Base-by-base conservation (phyloP, 768 basidiomycete genomes). In the Boletus reticulatus region DNA sequence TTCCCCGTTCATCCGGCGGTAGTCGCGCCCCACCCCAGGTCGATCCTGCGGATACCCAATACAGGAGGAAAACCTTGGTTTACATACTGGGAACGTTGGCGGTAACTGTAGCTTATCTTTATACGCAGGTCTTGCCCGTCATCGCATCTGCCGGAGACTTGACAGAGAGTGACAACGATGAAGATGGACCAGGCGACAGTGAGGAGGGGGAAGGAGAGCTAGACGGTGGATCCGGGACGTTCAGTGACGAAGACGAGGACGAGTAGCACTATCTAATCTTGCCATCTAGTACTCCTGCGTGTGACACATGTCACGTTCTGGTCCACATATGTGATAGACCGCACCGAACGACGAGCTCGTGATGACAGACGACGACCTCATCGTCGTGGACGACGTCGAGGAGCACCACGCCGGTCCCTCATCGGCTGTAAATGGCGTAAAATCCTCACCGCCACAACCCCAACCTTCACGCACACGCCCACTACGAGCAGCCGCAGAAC, bases 311-410 rank as follows among this genome's bases (percentile, higher is more conserved):
- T 59, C 60, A 57, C 59, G 24, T 43, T 42, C 38, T 42, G 29
- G 9, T 49, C 59, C 41, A 47, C 41, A 47, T 43, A 57, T 53
- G 36, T 10, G 49, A 27, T 31, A 34, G 48, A 48, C 34, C 13
- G 4, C 6, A 17, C 22, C 16, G 17, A 6, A 34, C 43, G 32
- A 50, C 44, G 12, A 53, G 50, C 43, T 48, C 31, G 48, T 48
- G 31, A 67, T 43, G 53, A 82, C 80, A 78, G 82, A 84, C 59
- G 82, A 84, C 56, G 84, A 85, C 66, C 75, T 84, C 56, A 84
- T 85, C 60, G 77, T 85, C 52, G 77, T 85, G 29, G 84, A 85
- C 62, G 84, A 85, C 66, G 65, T 80, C 52, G 84, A 83, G 45
- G 67, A 75, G 32, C 68, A 64, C 62, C 72, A 66, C 58, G 71